Evolutionary conservation across 1,284 basidiomycete species (phyloP).

Genomic region (Agroathelia rolfsii): DNA sequence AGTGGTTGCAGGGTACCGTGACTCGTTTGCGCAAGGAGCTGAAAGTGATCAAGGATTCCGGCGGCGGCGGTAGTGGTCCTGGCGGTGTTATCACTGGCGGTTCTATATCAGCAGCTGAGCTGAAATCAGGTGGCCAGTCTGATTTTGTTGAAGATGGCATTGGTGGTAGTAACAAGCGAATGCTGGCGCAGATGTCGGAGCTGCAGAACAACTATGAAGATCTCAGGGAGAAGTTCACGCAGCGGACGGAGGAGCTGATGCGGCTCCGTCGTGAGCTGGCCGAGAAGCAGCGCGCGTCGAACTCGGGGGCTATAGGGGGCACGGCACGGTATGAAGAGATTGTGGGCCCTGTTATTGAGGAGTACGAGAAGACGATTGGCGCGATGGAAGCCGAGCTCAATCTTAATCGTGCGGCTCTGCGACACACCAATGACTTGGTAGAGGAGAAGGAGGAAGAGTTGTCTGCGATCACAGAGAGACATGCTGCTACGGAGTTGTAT

Average conservation of each 20-base stretch:
- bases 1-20: constrained; percentile 87
- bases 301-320: constrained; percentile 52
- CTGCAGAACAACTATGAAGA: constrained; percentile 78
- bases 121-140: too few species aligned
- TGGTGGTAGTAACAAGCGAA: constrained; percentile 62
- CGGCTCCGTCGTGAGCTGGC: constrained; percentile 66
- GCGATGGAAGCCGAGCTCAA: constrained; percentile 92
- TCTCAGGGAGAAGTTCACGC: constrained; percentile 74
- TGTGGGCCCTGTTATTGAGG: constrained; percentile 94
- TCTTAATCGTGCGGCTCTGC: constrained; percentile 79
- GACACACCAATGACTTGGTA: constrained; percentile 84
- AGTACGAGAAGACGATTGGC: constrained; percentile 96
- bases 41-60: constrained; percentile 64
- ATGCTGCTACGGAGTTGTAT: constrained; percentile 76
- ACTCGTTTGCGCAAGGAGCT: constrained; percentile 81
- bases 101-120: too few species aligned
- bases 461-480: constrained; percentile 51
- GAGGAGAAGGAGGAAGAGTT: constrained; percentile 84
- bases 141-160: too few species aligned
- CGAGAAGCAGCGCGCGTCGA: constrained; percentile 50
- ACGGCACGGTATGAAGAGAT: constrained; percentile 89
- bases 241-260: constrained; percentile 82
- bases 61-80: too few species aligned
- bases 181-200: constrained; percentile 66
- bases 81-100: constrained; percentile 37